Conservation (phyloP, 345 rosid genomes). For the Citrus hindsii region DNA sequence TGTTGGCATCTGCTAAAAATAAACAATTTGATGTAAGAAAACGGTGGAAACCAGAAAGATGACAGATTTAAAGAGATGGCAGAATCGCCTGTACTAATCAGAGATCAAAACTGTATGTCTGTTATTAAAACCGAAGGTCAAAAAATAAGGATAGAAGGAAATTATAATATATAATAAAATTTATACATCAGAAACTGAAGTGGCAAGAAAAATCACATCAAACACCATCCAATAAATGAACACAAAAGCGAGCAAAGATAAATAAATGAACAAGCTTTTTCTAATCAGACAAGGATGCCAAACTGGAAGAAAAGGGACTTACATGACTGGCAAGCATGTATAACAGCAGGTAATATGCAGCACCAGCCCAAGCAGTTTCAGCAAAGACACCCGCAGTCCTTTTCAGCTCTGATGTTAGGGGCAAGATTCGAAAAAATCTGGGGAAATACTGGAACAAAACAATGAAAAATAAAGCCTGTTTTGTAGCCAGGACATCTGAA, state of each 20-base stretch:
- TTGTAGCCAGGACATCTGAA: conserved; percentile 68
- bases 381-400: conserved; percentile 96
- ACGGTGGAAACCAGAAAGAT: not conserved
- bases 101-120: not conserved
- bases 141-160: not conserved
- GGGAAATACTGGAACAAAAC: conserved; percentile 74
- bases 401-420: conserved; percentile 82
- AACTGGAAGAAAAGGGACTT: conserved; percentile 31
- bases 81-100: not conserved
- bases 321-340: conserved; percentile 99
- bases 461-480: conserved; percentile 64
- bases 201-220: not conserved
- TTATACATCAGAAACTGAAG: not conserved
- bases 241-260: not conserved
- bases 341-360: conserved; percentile 83
- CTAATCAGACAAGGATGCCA: not conserved
- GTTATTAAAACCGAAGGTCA: conserved; percentile 1
- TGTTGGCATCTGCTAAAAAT: not conserved
- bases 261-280: not conserved
- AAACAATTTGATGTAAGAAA: not conserved
- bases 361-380: conserved; percentile 99
- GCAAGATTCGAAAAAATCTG: conserved; percentile 62
- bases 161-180: not conserved
- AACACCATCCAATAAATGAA: conserved; percentile 5
- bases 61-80: not conserved